Percentiles rank a stretch among this genome's conserved stretches.
phyloP scores from a whole-genome alignment of 495 filamentous ascomycete genomes.

The Lasiosphaeriaceae sp. region DNA sequence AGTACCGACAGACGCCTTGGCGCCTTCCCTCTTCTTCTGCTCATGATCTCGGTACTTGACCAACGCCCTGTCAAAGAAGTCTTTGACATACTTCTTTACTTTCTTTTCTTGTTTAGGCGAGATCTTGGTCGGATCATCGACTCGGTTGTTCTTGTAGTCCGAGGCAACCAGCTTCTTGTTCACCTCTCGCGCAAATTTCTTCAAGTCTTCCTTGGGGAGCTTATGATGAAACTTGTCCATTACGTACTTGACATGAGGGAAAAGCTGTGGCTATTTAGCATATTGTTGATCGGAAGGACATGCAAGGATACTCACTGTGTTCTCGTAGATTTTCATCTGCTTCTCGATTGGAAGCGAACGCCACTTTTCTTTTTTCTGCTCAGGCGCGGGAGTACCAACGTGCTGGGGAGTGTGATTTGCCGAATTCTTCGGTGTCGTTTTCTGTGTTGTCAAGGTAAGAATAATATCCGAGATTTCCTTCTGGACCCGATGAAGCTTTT shows the following conservation, averaged over 20 bases:
- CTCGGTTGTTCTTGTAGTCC: conserved; percentile 82
- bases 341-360: conserved; percentile 73
- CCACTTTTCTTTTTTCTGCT: conserved; percentile 80
- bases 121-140: conserved; percentile 72
- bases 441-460: conserved; percentile 66
- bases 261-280: conserved; percentile 54
- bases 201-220: conserved; percentile 81
- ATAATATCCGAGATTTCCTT: conserved; percentile 77
- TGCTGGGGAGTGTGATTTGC: conserved; percentile 62
- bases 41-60: conserved; percentile 68
- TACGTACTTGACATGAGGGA: conserved; percentile 77
- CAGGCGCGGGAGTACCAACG: conserved; percentile 54
- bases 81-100: conserved; percentile 74
- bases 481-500: conserved; percentile 52
- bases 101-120: conserved; percentile 74
- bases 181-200: conserved; percentile 81
- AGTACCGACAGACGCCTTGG: not conserved
- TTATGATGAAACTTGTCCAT: conserved; percentile 81
- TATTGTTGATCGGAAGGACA: not conserved
- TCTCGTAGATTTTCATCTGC: conserved; percentile 88
- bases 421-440: conserved; percentile 41
- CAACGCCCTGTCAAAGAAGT: conserved; percentile 81
- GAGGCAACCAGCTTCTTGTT: conserved; percentile 83
- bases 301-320: conserved; percentile 58
- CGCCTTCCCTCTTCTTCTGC: conserved; percentile 54